Evolutionary conservation across 192 early-diverging fungal genomes (phyloP), one percentile per base, ranked within the genome.

Genomic region (Umbelopsis ramanniana): DNA sequence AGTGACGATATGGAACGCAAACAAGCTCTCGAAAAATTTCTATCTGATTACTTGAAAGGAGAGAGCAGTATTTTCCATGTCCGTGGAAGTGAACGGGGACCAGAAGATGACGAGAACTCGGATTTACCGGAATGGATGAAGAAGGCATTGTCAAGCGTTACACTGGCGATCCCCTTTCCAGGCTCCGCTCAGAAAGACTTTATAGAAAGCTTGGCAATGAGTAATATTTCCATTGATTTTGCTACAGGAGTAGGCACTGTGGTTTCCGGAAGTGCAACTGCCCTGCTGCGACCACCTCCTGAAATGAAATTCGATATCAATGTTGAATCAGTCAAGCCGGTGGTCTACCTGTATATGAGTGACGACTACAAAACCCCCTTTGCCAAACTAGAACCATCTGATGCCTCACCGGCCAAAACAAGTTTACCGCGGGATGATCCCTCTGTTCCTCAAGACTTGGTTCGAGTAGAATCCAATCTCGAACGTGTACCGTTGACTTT

Each of bases 261-360:
- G 4, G 67, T 81, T 10, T 77, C 79, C 15, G 79, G 79, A 22
- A 60, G 73, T 33, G 79, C 75, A n/a, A 33, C 54, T 24, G 72
- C 76, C 22, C 8, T 76, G 7, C 46, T 81, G 17, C 52, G 74
- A 46, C 54, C 70, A 17, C 79, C 79, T 40, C 40, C 29, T 11
- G 76, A 74, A 45, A 81, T 81, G 79, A 72, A 69, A 7, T 69
- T 77, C 63, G 45, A 55, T 43, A 72, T 81, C 12, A 48, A 81
- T 46, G 73, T 81, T 10, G 52, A 37, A 6, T 15, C 54, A 19
- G 71, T 81, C n/a, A 23, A 69, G 17, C 73, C 76, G 0, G 23
- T 37, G 40, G 79, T 77, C 3, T 81, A 54, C 53, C 22, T 81
- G 0, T 81, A 74, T 35, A 24, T 77, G 10, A 47, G 69, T 1